Conservation (phyloP, 2,329 filamentous ascomycete species). For the Aspergillus sp. region DNA sequence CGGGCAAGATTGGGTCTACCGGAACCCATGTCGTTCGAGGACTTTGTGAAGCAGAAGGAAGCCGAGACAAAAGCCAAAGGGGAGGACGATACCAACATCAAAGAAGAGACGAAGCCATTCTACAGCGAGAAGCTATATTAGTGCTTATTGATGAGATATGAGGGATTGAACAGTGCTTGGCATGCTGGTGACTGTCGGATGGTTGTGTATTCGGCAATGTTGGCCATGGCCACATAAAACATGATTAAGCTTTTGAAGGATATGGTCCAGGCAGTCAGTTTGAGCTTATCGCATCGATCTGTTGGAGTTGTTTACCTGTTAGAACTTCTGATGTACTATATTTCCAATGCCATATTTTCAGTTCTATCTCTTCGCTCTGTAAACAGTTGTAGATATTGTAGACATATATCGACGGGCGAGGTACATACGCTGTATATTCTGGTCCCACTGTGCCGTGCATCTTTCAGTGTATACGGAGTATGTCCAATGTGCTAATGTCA, state of each 20-base stretch:
- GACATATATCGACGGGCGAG: too few relatives aligned
- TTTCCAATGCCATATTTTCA: conserved; percentile 20
- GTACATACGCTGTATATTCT: too few relatives aligned
- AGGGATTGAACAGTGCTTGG: conserved; percentile 1
- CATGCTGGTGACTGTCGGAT: conserved; percentile 4
- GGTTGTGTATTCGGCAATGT: conserved; percentile 3
- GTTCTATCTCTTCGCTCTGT: conserved; percentile 5
- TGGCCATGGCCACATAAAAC: conserved; percentile 2
- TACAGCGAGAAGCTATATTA: conserved; percentile 23
- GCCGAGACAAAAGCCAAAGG: conserved; percentile 32
- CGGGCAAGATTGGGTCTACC: conserved; percentile 58
- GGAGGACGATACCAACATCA: conserved; percentile 26
- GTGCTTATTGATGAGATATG: conserved; percentile 2
- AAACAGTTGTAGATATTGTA: too few relatives aligned
- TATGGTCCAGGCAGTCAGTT: background rate
- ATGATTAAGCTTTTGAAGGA: background rate
- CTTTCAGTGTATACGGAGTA: too few relatives aligned
- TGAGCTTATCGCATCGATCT: conserved; percentile 5
- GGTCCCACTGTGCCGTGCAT: too few relatives aligned
- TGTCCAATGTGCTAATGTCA: too few relatives aligned
- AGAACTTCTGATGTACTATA: conserved; percentile 25
- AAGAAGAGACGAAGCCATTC: conserved; percentile 23
- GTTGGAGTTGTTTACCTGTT: conserved; percentile 18
- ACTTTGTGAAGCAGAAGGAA: conserved; percentile 38
- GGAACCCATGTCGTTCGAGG: conserved; percentile 37